Base-by-base conservation (phyloP, 2,329 filamentous ascomycete genomes). In the Fusarium nelsonii region DNA sequence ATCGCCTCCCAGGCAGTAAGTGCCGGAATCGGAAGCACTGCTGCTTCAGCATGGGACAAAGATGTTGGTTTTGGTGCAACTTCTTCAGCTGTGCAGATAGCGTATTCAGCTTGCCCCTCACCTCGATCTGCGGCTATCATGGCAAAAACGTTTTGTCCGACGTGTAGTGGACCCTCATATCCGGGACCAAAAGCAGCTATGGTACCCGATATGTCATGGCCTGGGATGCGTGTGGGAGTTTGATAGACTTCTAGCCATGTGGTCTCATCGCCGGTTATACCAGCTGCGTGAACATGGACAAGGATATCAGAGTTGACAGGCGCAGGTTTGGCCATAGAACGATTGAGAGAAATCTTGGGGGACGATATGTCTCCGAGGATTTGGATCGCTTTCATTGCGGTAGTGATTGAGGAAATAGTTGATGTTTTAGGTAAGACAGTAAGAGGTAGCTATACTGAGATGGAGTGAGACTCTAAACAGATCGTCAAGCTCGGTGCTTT, bases 191-290 rank as follows among this genome's bases (percentile, higher is more conserved):
- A 49, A 0, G 63, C 68, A 3, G 54, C 62, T n/a, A 81, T 58
- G 7, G 68, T 60, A 20, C 79, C 79, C 4, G 79, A 79, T 18
- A 81, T 59, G 28, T 81, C 79, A 43, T 79, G 78, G 0, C 79
- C 79, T 0, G 79, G 79, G 14, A 81, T 75, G 4, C 74, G 71
- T 4, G 58, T 43, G 2, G 74, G 55, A 0, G 71, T 73, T 4
- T 68, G 41, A 60, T 79, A 80, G 1, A 79, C 46, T 6, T 79
- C 79, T 2, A 65, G 70, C 79, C 79, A 81, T 1, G 68, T 57
- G 4, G 78, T 46, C 33, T 81, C 79, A 50, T 79, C 77, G 23
- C 73, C 76, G 0, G 78, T 81, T 45, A 81, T 57, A 4, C 77
- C 78, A 0, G 78, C 78, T 1, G 79, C 74, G 14, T 76, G 52